phyloP scores from a whole-genome alignment of 179 eudicot genomes.

The Silene vulgaris region DNA sequence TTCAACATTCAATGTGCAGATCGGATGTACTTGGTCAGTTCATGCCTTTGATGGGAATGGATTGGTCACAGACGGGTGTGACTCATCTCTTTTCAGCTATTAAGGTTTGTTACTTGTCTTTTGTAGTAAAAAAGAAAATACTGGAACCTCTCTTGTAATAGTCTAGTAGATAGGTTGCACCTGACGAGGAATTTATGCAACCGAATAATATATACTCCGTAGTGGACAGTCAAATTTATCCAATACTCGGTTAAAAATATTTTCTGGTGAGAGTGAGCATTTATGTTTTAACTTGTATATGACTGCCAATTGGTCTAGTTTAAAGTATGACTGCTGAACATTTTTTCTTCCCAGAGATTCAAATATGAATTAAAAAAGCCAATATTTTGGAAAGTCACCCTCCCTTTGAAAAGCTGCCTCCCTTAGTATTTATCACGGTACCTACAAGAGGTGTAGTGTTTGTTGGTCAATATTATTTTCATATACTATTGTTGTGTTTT shows the following conservation, averaged over 20 bases:
- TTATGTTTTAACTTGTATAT: neutral
- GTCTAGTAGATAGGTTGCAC: neutral
- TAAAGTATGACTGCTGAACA: neutral
- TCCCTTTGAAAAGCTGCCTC: neutral
- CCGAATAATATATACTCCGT: neutral
- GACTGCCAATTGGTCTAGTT: neutral
- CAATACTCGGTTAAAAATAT: neutral
- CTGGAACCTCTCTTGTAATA: constrained; percentile 1
- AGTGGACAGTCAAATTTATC: neutral
- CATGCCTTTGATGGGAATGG: constrained; percentile 95
- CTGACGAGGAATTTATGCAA: neutral
- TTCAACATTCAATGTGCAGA: constrained; percentile 36
- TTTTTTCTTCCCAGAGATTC: neutral
- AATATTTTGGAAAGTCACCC: neutral
- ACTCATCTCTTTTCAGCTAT: constrained; percentile 92
- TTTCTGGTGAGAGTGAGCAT: neutral
- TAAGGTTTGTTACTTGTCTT: constrained; percentile 50
- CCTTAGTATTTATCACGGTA: neutral
- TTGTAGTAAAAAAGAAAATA: neutral
- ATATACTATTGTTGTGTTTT: constrained; percentile 3
- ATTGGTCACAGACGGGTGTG: constrained; percentile 98
- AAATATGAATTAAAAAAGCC: neutral
- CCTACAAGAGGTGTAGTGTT: neutral
- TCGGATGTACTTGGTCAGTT: constrained; percentile 97
- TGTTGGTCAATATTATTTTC: neutral